These are phyloP conservation scores for Penicillium antarcticum DNA, from an alignment of 495 filamentous ascomycete genomes.

Conservation along the genomic window DNA sequence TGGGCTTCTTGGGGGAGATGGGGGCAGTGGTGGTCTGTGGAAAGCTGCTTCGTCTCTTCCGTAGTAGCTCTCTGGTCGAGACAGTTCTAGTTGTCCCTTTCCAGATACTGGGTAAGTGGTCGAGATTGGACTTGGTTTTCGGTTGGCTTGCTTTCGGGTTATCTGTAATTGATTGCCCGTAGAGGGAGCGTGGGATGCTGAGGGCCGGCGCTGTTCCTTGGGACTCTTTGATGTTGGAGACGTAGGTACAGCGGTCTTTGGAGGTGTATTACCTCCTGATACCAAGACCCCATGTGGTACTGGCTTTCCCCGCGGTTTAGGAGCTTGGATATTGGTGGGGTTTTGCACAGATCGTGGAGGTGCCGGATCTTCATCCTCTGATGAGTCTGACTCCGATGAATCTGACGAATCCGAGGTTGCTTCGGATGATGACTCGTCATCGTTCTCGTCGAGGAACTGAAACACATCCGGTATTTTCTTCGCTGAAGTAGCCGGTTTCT, in stretches of 20 bases:
- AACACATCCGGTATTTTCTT: constrained; percentile 39
- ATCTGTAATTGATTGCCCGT: constrained; percentile 24
- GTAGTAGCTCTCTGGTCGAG: constrained; percentile 33
- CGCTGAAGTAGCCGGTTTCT: constrained; percentile 15
- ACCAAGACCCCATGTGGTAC: constrained; percentile 13
- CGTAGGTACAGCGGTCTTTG: constrained; percentile 3
- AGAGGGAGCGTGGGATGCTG: constrained; percentile 21
- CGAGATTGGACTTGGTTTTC: constrained; percentile 13
- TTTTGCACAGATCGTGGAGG: constrained; percentile 8
- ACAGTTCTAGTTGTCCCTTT: constrained; percentile 15
- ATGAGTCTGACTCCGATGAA: constrained; percentile 19
- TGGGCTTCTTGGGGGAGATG: constrained; percentile 37
- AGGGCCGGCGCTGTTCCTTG: constrained; percentile 18
- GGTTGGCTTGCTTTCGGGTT: constrained; percentile 15
- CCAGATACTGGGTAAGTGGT: constrained; percentile 6
- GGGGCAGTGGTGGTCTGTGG: constrained; percentile 29
- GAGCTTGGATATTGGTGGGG: constrained; percentile 20
- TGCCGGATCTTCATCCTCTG: constrained; percentile 5
- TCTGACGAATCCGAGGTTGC: constrained; percentile 17
- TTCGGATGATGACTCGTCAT: constrained; percentile 22
- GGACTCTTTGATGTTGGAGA: constrained; percentile 5
- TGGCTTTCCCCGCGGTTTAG: constrained; percentile 17
- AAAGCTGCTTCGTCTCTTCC: constrained; percentile 15
- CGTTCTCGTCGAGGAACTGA: constrained; percentile 36
- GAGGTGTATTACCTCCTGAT: constrained; percentile 5